Conservation (phyloP, 176 grass and related monocot species). For the Triticum monococcum region DNA sequence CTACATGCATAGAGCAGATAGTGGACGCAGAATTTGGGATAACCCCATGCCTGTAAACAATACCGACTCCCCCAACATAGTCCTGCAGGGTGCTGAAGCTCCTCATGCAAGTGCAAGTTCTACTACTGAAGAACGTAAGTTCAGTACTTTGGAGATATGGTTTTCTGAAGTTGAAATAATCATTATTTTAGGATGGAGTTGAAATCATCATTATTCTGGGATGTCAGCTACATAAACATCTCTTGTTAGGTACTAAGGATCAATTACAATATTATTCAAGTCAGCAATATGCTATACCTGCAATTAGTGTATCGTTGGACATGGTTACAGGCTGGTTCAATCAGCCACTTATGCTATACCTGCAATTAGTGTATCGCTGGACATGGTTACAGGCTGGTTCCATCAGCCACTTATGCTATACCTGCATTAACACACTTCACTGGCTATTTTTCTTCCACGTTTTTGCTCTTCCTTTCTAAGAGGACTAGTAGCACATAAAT, state of each 20-base stretch:
- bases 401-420: not conserved
- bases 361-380: not conserved
- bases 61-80: constrained; percentile 40
- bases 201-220: not conserved
- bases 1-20: constrained; percentile 68
- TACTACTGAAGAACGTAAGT: constrained; percentile 79
- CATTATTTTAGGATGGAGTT: not conserved
- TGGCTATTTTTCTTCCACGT: not conserved
- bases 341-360: not conserved
- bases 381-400: not conserved
- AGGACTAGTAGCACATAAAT: not conserved
- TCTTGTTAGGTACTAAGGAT: not conserved
- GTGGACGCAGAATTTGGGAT: constrained; percentile 74
- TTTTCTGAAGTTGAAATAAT: constrained; percentile 9
- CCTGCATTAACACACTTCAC: not conserved
- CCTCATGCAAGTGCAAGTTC: constrained; percentile 42
- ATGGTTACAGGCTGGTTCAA: not conserved
- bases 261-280: not conserved
- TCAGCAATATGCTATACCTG: not conserved
- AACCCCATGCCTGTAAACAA: constrained; percentile 55
- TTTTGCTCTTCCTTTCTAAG: constrained; percentile 4
- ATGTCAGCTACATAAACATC: not conserved
- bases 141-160: not conserved
- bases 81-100: constrained; percentile 39
- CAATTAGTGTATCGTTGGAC: not conserved